A percentile compares a stretch with the other conserved stretches of the same genome.
phyloP scores from a whole-genome alignment of 1,284 basidiomycete genomes.

The Austroboletus novae-zelandiae region DNA sequence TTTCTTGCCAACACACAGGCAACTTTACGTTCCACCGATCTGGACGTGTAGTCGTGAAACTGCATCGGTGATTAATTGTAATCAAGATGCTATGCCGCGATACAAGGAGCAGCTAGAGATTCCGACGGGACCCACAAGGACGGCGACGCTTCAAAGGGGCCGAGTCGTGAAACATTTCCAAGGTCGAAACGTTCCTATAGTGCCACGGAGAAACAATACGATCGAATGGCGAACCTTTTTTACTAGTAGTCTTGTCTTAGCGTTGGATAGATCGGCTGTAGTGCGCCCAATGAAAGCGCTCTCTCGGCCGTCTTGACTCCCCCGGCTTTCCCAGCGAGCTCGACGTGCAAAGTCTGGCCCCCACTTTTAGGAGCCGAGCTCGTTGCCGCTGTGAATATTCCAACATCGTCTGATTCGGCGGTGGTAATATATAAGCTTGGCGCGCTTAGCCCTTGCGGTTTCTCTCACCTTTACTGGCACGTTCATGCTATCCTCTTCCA shows the following conservation, averaged over 20 bases:
- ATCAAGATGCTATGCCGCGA: slow-evolving; percentile 2
- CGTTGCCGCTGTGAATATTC: slow-evolving; percentile 7
- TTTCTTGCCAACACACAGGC: no score
- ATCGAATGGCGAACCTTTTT: neutral
- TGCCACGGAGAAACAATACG: neutral
- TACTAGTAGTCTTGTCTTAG: no score
- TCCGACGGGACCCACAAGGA: slow-evolving; percentile 4
- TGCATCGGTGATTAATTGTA: slow-evolving; percentile 19
- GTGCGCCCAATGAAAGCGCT: neutral
- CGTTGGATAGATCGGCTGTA: neutral
- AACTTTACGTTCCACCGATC: no score
- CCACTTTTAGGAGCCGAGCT: neutral
- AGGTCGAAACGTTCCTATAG: slow-evolving; percentile 2
- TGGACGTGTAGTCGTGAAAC: slow-evolving; percentile 17
- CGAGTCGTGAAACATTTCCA: slow-evolving; percentile 32
- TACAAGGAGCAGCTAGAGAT: slow-evolving; percentile 3
- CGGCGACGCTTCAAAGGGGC: neutral
- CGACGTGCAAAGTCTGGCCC: slow-evolving; percentile 4
- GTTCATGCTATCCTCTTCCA: slow-evolving; percentile 18
- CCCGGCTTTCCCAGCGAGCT: neutral
- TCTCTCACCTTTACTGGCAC: neutral
- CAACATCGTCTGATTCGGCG: slow-evolving; percentile 15
- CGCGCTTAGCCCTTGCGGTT: neutral
- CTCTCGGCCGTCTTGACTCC: neutral
- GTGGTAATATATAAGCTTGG: slow-evolving; percentile 19